These are phyloP conservation scores for Epichloe uncinata DNA, from an alignment of 2,329 filamentous ascomycete species.

Conservation along the genomic window DNA sequence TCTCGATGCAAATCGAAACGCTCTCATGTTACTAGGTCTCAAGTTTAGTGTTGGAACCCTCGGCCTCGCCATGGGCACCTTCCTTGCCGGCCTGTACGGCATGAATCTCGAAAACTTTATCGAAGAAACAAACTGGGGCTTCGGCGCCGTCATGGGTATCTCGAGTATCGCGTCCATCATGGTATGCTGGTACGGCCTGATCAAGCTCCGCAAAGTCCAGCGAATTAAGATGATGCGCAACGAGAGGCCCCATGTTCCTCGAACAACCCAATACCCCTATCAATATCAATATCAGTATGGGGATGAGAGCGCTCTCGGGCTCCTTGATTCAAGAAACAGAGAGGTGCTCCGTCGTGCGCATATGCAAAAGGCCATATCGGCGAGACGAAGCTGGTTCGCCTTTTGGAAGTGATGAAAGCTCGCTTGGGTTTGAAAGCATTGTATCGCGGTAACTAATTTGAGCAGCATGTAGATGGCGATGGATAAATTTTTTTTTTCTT, in stretches of 20 bases:
- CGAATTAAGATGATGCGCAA: slow-evolving; percentile 66
- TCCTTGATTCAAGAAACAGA: slow-evolving; percentile 40
- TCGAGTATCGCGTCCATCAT: slow-evolving; percentile 62
- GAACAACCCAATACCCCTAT: slow-evolving; percentile 25
- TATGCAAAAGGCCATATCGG: slow-evolving; percentile 29
- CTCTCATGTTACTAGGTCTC: slow-evolving; percentile 91
- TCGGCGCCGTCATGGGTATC: slow-evolving; percentile 57
- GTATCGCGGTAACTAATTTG: background rate
- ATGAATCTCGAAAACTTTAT: slow-evolving; percentile 99
- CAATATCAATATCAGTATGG: slow-evolving; percentile 9
- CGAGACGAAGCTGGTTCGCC: slow-evolving; percentile 19
- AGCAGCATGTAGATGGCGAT: slow-evolving; percentile 6
- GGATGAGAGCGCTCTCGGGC: slow-evolving; percentile 34
- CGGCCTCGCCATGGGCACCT: slow-evolving; percentile 87
- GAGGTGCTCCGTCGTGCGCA: slow-evolving; percentile 41
- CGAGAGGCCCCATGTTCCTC: slow-evolving; percentile 25
- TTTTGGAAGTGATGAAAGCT: slow-evolving; percentile 5
- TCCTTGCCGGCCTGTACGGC: slow-evolving; percentile 95
- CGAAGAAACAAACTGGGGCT: slow-evolving; percentile 83
- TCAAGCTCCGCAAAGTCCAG: slow-evolving; percentile 74
- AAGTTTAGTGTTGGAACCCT: slow-evolving; percentile 94
- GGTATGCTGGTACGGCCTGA: slow-evolving; percentile 73
- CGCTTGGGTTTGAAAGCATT: background rate
- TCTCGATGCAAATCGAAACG: slow-evolving; percentile 93
- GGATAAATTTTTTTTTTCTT: background rate